Percentiles rank a stretch among this genome's conserved stretches.
Conservation (phyloP, 345 rosid genomes). For the Eucalyptus curtisii region DNA sequence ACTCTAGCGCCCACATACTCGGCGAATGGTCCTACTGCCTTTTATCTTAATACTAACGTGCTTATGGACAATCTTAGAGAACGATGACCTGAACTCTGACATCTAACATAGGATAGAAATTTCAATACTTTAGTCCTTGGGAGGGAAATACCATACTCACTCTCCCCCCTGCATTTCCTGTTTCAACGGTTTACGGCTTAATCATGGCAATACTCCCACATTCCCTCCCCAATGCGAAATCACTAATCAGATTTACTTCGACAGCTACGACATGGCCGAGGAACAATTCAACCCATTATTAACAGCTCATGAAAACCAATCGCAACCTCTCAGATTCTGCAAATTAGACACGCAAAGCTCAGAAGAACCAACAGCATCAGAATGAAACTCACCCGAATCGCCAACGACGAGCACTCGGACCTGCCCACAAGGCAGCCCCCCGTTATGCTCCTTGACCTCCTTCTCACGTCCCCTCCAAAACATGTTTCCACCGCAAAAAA, state of each 20-base stretch:
- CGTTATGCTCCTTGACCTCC: conserved; percentile 66
- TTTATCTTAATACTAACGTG: not conserved
- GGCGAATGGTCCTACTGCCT: not conserved
- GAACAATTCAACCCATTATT: not conserved
- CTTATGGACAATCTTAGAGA: not conserved
- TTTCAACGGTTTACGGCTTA: not conserved
- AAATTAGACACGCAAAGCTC: not conserved
- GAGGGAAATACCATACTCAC: not conserved
- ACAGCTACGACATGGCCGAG: not conserved
- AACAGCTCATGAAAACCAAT: not conserved
- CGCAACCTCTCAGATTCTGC: not conserved
- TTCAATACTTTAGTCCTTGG: not conserved
- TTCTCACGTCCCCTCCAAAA: conserved; percentile 95
- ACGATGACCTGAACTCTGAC: not conserved
- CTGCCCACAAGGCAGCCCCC: conserved; percentile 86
- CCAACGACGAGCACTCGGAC: conserved; percentile 97
- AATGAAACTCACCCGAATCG: conserved; percentile 57
- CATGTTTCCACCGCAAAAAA: conserved; percentile 11
- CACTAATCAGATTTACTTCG: not conserved
- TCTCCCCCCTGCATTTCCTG: not conserved
- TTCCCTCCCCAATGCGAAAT: not conserved
- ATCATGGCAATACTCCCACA: not conserved
- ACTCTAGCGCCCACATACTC: not conserved
- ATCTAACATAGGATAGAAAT: not conserved
- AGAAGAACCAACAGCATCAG: not conserved